Base-by-base conservation (phyloP, 2,329 filamentous ascomycete species). In the Colletotrichum plurivorum region DNA sequence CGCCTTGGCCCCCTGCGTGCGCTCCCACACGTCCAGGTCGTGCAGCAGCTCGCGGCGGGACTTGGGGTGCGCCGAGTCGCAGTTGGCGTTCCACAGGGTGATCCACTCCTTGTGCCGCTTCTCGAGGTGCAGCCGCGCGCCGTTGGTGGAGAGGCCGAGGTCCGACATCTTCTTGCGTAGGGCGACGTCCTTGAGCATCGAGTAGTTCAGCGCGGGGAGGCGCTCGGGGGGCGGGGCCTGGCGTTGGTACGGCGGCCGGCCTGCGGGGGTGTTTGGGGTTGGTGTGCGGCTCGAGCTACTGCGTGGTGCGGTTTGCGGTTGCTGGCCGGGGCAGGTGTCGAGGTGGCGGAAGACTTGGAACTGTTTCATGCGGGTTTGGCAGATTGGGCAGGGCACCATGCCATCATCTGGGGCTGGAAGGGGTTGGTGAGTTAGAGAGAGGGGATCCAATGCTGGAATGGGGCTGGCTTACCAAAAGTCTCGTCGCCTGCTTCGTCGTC, bases 31-130 rank as follows among this genome's bases (percentile, higher is more conserved):
- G 22, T 95, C 92, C 13, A 99, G 79, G 69, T 98, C 95, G 15
- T 88, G 89, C 16, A 97, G 80, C 5, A 99, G 80, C 66, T 96
- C 91, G 7, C 82, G 76, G 71, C 93, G 94, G 12, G 85, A 84
- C 76, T 92, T 93, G 0, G 94, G 94, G 2, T 84, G 84, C 43
- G 88, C 88, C 2, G 95, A 92, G 79, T 99, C 96, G 80, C 94
- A 97, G 77, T 99, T 99, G 12, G 97, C 93, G 78, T 99, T 99
- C 92, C 94, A 98, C 18, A 99, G 82, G 45, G 96, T 98, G 59
- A 96, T 87, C 95, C 95, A 99, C 79, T 99, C 96, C 25, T 89
- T 93, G 76, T 98, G 95, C 18, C 97, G 89, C 72, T 87, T 88
- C 77, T 95, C 92, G 62, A 98, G 84, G 1, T 95, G 84, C 53